Evolutionary conservation across 257 asterid genomes (phyloP), one percentile per base, ranked within the genome.

Genomic region (Fraxinus cuspidata): DNA sequence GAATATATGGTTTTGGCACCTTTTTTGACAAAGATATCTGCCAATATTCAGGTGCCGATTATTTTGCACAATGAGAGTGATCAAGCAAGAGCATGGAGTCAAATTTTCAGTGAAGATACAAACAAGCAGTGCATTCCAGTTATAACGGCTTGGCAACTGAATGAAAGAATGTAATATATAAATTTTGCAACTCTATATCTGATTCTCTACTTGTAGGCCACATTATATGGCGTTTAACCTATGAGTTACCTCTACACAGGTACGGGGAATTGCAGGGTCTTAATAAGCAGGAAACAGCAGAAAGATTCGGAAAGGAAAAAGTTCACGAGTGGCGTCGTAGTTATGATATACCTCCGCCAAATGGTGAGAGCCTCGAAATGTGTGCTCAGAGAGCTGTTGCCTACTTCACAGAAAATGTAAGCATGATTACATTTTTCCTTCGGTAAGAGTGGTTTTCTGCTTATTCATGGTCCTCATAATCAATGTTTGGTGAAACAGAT

Each of bases 301-400:
- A 92, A 70, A 88, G 91, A 84, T 93, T 93, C 19, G 98, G 99
- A 38, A 86, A 86, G 51, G 98, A 92, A 72, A 83, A 93, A 85
- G 99, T 96, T 81, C 97, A 93, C 51, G 97, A 86, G 82, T 93
- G 99, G 98, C 83, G 99, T 71, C 97, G 99, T 67, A 96, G 99
- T 84, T 96, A 92, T 80, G 96, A 92, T 81, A 89, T 85, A 63
- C 99, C 97, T 76, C 99, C 99, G 72, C 99, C 98, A 67, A 88
- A 90, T 40, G 99, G 99, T 0, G 99, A 96, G 87, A 96, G 99
- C 83, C 88, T 96, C 86, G 99, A 96, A 86, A 96, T 96, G 97
- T 96, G 98, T 84, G 98, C 97, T 47, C 91, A 90, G 82, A 90
- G 99, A 89, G 99, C 98, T 5, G 99, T 96, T 82, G 98, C 97